Evolutionary conservation across 2,329 filamentous ascomycete species (phyloP).

Genomic region (Clonostachys sp.): DNA sequence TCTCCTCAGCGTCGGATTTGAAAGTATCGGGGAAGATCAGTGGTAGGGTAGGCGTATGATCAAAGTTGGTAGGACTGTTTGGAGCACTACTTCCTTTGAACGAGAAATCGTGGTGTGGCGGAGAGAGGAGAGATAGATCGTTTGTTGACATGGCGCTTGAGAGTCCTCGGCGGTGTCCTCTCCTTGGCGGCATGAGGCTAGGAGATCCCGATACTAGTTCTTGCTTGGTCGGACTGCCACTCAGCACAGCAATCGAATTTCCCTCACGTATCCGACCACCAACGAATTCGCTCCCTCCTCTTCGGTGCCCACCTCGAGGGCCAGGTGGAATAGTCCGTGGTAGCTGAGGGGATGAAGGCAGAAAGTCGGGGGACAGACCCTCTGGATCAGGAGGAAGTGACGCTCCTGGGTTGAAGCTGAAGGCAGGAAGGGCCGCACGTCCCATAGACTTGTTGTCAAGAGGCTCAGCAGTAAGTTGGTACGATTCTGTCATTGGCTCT

Average conservation of each 20-base stretch:
- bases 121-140: conserved; percentile 70
- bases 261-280: conserved; percentile 63
- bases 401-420: conserved; percentile 51
- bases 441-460: conserved; percentile 13
- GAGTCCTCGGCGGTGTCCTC: conserved; percentile 65
- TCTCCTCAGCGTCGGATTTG: neutral
- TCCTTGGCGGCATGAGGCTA: conserved; percentile 47
- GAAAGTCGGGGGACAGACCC: conserved; percentile 41
- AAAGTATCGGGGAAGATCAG: conserved; percentile 10
- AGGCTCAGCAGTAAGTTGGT: conserved; percentile 20
- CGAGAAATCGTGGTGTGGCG: conserved; percentile 40
- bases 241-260: conserved; percentile 57
- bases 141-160: conserved; percentile 81
- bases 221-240: conserved; percentile 64
- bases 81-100: conserved; percentile 59
- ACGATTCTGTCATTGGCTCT: conserved; percentile 31
- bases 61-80: conserved; percentile 51
- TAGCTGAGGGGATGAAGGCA: conserved; percentile 47
- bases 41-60: conserved; percentile 7
- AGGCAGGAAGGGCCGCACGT: conserved; percentile 43
- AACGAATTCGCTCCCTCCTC: conserved; percentile 83
- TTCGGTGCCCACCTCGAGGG: conserved; percentile 65
- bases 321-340: conserved; percentile 47
- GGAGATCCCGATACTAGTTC: conserved; percentile 55
- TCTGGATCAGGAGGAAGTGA: conserved; percentile 23